Evolutionary conservation across 2,329 filamentous ascomycete genomes (phyloP).

Genomic region (Calonectria pteridis): DNA sequence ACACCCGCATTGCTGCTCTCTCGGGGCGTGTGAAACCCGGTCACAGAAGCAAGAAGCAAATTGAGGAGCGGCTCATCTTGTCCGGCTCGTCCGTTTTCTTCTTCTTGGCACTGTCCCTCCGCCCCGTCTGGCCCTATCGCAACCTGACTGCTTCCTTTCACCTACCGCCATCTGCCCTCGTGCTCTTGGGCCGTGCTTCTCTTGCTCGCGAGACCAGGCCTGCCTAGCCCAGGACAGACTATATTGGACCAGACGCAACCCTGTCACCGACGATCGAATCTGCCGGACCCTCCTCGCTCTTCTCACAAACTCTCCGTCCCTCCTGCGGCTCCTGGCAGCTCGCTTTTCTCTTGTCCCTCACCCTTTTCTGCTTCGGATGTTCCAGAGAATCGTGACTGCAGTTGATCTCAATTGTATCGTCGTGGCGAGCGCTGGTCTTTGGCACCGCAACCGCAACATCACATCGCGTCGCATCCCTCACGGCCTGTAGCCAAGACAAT

Average conservation of each 20-base stretch:
- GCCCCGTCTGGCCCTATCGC: neutral
- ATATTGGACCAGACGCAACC: constrained; percentile 9
- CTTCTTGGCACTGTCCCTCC: neutral
- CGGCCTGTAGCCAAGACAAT: neutral
- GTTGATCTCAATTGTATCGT: constrained; percentile 12
- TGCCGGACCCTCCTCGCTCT: neutral
- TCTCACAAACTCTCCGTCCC: neutral
- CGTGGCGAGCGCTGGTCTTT: neutral
- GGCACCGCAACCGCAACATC: neutral
- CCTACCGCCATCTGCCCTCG: constrained; percentile 13
- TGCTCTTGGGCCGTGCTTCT: constrained; percentile 8
- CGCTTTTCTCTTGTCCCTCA: neutral
- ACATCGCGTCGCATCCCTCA: neutral
- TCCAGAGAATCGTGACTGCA: constrained; percentile 9
- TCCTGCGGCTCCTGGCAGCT: neutral
- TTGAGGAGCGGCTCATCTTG: constrained; percentile 1
- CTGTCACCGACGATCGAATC: constrained; percentile 23
- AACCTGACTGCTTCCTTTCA: neutral
- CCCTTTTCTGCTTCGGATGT: neutral
- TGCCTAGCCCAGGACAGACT: constrained; percentile 2
- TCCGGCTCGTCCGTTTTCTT: neutral
- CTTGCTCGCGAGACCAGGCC: constrained; percentile 13
- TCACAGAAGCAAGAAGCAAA: constrained; percentile 4
- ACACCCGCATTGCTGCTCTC: constrained; percentile 3
- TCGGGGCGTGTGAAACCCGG: constrained; percentile 19